These are phyloP conservation scores for Marasmius oreades DNA, from an alignment of 1,284 basidiomycete species.

Conservation along the genomic window DNA sequence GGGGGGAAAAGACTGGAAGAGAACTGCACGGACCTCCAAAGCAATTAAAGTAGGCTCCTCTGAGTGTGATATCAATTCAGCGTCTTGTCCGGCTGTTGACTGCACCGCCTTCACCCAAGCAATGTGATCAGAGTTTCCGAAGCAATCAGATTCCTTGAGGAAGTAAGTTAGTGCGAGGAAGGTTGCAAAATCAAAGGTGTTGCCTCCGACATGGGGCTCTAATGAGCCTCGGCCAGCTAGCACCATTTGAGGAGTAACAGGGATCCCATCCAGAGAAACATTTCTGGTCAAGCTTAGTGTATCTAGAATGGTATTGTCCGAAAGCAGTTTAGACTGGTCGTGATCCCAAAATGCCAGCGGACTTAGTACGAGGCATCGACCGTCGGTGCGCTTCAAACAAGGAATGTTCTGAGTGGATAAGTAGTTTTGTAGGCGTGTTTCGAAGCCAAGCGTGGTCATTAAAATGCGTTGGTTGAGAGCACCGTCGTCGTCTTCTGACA, in stretches of 20 bases:
- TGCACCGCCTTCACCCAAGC: slow-evolving; percentile 60
- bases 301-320: slow-evolving; percentile 54
- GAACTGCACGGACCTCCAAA: slow-evolving; percentile 58
- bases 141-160: slow-evolving; percentile 70
- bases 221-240: slow-evolving; percentile 62
- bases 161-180: slow-evolving; percentile 77
- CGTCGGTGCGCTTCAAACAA: slow-evolving; percentile 48
- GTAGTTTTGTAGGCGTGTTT: slow-evolving; percentile 49
- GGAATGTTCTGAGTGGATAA: slow-evolving; percentile 38
- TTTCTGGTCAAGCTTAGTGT: slow-evolving; percentile 52
- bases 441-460: slow-evolving; percentile 58
- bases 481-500: slow-evolving; percentile 44
- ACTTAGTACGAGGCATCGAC: slow-evolving; percentile 65
- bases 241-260: slow-evolving; percentile 69
- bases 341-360: slow-evolving; percentile 74
- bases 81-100: slow-evolving; percentile 38
- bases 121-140: slow-evolving; percentile 55
- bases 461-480: slow-evolving; percentile 60
- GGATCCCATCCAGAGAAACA: slow-evolving; percentile 54
- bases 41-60: slow-evolving; percentile 66
- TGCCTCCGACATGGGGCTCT: slow-evolving; percentile 42
- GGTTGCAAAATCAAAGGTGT: slow-evolving; percentile 57
- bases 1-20: background rate
- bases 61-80: slow-evolving; percentile 42
- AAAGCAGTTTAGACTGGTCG: slow-evolving; percentile 46